A percentile compares a stretch with the other conserved stretches of the same genome.
Evolutionary conservation across 2,329 filamentous ascomycete species (phyloP).

Genomic region (Orbilia brochopaga): DNA sequence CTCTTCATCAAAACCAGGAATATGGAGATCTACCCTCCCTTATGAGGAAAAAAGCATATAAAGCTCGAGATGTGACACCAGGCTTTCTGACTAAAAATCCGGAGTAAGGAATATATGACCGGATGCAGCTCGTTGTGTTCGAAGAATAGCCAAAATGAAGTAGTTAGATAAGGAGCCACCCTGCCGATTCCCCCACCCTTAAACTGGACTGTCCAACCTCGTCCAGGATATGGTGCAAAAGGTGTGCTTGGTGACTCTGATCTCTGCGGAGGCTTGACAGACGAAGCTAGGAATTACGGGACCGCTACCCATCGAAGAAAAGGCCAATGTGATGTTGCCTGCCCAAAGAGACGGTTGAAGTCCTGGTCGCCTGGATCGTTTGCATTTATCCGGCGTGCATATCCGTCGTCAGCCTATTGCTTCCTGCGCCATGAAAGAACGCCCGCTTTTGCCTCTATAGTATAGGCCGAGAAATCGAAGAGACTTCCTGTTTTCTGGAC

Average conservation of each 20-base stretch:
- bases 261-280: slow-evolving; percentile 42
- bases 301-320: slow-evolving; percentile 31
- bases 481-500: slow-evolving; percentile 3
- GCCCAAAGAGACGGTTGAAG: slow-evolving; percentile 27
- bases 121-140: slow-evolving; percentile 43
- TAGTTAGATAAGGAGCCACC: slow-evolving; percentile 48
- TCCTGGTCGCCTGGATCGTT: slow-evolving; percentile 16
- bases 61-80: slow-evolving; percentile 37
- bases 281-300: slow-evolving; percentile 51
- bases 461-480: not conserved
- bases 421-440: slow-evolving; percentile 22
- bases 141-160: slow-evolving; percentile 51
- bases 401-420: slow-evolving; percentile 36
- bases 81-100: slow-evolving; percentile 30
- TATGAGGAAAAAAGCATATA: slow-evolving; percentile 45
- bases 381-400: slow-evolving; percentile 43
- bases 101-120: slow-evolving; percentile 45
- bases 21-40: slow-evolving; percentile 49
- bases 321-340: slow-evolving; percentile 12
- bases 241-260: slow-evolving; percentile 49
- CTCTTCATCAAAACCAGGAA: slow-evolving; percentile 39
- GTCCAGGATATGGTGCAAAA: slow-evolving; percentile 41
- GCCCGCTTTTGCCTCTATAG: not conserved
- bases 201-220: slow-evolving; percentile 36
- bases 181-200: slow-evolving; percentile 45